Evolutionary conservation across 768 basidiomycete genomes (phyloP).

Genomic region (Candolleomyces efflorescens): DNA sequence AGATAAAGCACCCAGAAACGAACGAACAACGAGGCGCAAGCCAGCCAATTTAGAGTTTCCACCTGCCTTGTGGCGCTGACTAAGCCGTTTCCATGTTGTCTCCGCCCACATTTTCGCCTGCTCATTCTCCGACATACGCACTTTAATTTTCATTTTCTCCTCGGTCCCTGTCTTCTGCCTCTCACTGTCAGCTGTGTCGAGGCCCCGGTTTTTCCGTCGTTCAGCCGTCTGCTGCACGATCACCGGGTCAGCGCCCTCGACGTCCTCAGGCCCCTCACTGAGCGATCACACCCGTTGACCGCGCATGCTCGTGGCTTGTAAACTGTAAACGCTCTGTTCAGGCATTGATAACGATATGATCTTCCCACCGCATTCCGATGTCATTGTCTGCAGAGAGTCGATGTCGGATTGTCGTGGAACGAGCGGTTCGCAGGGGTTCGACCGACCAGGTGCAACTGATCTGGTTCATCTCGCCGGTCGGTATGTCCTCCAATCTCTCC

Average conservation of each 20-base stretch:
- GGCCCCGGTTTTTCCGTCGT: not conserved
- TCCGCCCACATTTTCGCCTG: slow-evolving; percentile 2
- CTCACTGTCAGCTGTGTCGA: not conserved
- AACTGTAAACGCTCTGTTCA: too few relatives aligned
- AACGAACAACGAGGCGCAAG: not conserved
- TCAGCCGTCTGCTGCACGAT: not conserved
- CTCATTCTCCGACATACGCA: not conserved
- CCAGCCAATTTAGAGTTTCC: slow-evolving; percentile 12
- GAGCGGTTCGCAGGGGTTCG: too few relatives aligned
- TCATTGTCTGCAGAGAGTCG: too few relatives aligned
- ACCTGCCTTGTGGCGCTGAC: slow-evolving; percentile 3
- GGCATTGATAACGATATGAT: too few relatives aligned
- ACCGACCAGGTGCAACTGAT: too few relatives aligned
- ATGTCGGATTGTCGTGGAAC: too few relatives aligned
- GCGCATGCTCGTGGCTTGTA: not conserved
- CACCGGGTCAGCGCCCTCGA: not conserved
- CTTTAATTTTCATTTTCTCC: not conserved
- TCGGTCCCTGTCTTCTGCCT: not conserved
- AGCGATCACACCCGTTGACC: slow-evolving; percentile 1
- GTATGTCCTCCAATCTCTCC: not conserved
- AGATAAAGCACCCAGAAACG: slow-evolving; percentile 2
- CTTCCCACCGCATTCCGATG: too few relatives aligned
- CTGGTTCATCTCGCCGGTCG: too few relatives aligned
- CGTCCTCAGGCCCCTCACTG: not conserved
- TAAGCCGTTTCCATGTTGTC: slow-evolving; percentile 15